A percentile compares a stretch with the other conserved stretches of the same genome.
phyloP scores from a whole-genome alignment of 1,284 basidiomycete genomes.

The Garcileccinum viscosum region DNA sequence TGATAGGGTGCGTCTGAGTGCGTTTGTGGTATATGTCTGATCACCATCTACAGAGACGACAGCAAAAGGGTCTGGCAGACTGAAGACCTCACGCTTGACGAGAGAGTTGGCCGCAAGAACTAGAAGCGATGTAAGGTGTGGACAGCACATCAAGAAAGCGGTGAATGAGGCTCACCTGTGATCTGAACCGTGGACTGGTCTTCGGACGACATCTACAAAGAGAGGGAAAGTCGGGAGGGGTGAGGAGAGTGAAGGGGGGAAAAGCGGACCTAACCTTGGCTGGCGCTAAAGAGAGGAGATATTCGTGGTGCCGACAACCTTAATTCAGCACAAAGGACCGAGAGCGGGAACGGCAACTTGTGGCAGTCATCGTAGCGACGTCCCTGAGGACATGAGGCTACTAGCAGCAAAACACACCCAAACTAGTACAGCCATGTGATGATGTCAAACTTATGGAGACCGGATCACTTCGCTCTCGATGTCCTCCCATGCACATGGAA shows the following conservation, averaged over 20 bases:
- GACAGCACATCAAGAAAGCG: background rate
- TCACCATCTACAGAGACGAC: constrained; percentile 96
- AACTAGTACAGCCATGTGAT: background rate
- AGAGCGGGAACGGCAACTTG: background rate
- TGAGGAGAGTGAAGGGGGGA: background rate
- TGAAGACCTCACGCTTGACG: constrained; percentile 89
- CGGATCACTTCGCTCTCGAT: too few species aligned
- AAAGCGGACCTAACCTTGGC: background rate
- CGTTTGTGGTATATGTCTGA: constrained; percentile 90
- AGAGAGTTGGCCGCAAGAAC: constrained; percentile 90
- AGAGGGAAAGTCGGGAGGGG: background rate
- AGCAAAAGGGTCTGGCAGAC: constrained; percentile 95
- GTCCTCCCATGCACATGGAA: too few species aligned
- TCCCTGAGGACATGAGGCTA: constrained; percentile 1
- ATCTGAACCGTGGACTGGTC: constrained; percentile 29
- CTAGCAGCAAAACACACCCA: constrained; percentile 8
- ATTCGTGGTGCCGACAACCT: background rate
- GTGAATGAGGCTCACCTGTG: constrained; percentile 23
- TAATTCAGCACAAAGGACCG: background rate
- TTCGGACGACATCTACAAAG: constrained; percentile 29
- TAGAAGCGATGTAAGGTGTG: constrained; percentile 37
- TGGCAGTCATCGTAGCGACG: constrained; percentile 26
- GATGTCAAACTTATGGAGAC: too few species aligned
- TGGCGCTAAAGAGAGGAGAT: constrained; percentile 5
- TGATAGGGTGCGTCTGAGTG: constrained; percentile 84